Conservation (phyloP, 202 grass and related monocot genomes). For the Dendrocalamus latiflorus region DNA sequence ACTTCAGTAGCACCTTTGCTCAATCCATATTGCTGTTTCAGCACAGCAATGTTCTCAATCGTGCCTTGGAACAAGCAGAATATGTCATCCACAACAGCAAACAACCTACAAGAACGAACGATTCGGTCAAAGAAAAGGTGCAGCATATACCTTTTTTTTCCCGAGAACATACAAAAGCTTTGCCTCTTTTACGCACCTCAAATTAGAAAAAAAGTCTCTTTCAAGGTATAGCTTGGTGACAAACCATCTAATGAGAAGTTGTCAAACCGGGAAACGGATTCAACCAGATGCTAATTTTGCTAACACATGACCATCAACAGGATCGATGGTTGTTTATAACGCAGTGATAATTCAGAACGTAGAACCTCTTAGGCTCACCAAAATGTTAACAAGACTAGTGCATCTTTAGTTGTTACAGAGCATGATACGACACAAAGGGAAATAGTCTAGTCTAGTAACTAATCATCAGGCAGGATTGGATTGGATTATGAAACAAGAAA, state of each 20-base stretch:
- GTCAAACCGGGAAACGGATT: not conserved
- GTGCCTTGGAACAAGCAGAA: conserved; percentile 62
- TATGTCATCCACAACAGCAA: conserved; percentile 52
- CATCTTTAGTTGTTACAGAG: not conserved
- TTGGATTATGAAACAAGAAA: not conserved
- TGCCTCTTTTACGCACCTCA: not conserved
- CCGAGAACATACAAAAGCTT: not conserved
- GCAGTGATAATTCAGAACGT: not conserved
- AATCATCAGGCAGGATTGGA: not conserved
- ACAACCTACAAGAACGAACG: conserved; percentile 33
- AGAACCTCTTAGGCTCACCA: not conserved
- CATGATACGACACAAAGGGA: not conserved
- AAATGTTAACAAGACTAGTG: not conserved
- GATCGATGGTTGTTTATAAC: not conserved
- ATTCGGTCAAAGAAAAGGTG: not conserved
- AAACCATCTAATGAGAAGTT: not conserved
- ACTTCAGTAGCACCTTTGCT: conserved; percentile 50
- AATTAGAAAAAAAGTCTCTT: not conserved
- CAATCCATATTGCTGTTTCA: conserved; percentile 74
- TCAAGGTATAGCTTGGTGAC: not conserved
- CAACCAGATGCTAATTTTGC: not conserved
- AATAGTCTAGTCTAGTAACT: not conserved
- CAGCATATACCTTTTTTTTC: not conserved
- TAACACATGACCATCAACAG: not conserved
- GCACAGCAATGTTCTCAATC: conserved; percentile 45